Conservation (phyloP, 495 filamentous ascomycete genomes). For the Penicillium daleae region DNA sequence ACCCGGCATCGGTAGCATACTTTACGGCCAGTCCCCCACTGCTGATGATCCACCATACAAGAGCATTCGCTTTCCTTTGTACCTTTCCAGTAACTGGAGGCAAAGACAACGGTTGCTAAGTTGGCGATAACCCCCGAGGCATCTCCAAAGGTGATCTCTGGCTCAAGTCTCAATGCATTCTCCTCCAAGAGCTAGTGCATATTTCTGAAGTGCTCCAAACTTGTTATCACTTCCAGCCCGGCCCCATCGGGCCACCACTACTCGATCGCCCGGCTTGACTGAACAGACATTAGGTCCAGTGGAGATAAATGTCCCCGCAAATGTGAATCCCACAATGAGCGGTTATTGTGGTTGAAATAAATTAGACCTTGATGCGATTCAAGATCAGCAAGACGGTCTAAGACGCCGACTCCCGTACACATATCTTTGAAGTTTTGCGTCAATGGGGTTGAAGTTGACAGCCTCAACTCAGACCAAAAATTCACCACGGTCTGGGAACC, state of each 20-base stretch:
- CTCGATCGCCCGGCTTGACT: not conserved
- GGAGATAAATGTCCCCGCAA: not conserved
- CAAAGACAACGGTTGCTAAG: not conserved
- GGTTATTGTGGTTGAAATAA: not conserved
- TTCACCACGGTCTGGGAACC: not conserved
- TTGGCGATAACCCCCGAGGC: not conserved
- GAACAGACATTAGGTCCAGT: not conserved
- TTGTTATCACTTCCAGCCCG: not conserved
- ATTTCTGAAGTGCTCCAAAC: not conserved
- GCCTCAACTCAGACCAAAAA: not conserved
- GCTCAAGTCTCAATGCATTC: not conserved
- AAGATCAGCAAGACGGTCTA: not conserved
- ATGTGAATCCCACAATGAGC: not conserved
- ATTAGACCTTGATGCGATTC: not conserved
- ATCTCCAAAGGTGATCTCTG: not conserved
- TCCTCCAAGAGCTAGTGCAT: not conserved
- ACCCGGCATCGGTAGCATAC: not conserved
- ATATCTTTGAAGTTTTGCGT: not conserved
- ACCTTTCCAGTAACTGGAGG: not conserved
- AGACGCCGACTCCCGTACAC: not conserved
- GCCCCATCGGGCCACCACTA: not conserved
- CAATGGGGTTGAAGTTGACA: not conserved
- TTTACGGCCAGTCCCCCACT: not conserved
- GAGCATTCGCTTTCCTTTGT: not conserved
- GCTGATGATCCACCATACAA: not conserved